Evolutionary conservation across 176 grass and related monocot genomes (phyloP).

Genomic region (Avena sativa): DNA sequence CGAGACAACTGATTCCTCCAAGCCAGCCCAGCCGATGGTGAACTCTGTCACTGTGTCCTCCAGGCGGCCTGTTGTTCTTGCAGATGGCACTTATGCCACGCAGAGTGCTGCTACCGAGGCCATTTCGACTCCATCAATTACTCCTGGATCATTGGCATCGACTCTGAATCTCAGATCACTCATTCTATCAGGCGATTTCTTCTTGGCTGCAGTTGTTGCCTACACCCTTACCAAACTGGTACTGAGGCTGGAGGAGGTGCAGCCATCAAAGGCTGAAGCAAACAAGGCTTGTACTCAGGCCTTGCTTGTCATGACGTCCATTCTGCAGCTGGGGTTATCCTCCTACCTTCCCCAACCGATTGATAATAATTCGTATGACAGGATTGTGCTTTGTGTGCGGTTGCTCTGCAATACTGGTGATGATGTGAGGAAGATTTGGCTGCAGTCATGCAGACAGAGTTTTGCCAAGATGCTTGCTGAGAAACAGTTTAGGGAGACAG

Average conservation of each 20-base stretch:
- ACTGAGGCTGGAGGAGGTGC: conserved; percentile 73
- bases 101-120: conserved; percentile 73
- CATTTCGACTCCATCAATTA: conserved; percentile 46
- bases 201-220: conserved; percentile 53
- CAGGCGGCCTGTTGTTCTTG: conserved; percentile 66
- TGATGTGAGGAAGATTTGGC: conserved; percentile 69
- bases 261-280: conserved; percentile 58
- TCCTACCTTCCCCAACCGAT: conserved; percentile 65
- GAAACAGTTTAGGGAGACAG: conserved; percentile 71
- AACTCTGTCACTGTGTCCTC: conserved; percentile 66
- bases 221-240: conserved; percentile 71
- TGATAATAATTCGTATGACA: conserved; percentile 67
- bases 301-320: conserved; percentile 64
- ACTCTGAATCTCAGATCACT: conserved; percentile 68
- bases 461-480: conserved; percentile 83
- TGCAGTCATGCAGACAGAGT: conserved; percentile 68
- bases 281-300: conserved; percentile 62
- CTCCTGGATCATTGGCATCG: conserved; percentile 47
- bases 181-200: conserved; percentile 80
- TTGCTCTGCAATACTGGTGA: conserved; percentile 71
- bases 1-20: conserved; percentile 51
- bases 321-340: conserved; percentile 62
- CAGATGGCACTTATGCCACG: conserved; percentile 77
- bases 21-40: conserved; percentile 42
- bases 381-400: conserved; percentile 70